phyloP scores from a whole-genome alignment of 2,329 filamentous ascomycete genomes.

The Amesomyces nigricolor region DNA sequence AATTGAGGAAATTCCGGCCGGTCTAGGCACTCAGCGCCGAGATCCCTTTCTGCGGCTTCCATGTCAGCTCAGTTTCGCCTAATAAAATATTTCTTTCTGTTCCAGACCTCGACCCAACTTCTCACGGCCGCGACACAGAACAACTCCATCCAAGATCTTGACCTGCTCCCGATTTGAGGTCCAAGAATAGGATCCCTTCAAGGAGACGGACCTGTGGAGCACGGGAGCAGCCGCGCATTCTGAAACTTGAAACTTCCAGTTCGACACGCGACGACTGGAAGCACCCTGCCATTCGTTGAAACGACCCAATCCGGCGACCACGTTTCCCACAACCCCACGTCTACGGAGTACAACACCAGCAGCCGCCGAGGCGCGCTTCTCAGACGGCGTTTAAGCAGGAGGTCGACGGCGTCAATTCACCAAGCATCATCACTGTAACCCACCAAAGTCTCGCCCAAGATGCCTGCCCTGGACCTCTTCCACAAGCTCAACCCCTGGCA shows the following conservation, averaged over 20 bases:
- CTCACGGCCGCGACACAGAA: not conserved
- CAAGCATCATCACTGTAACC: not conserved
- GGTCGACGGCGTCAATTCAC: not conserved
- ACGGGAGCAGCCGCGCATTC: conserved; percentile 7
- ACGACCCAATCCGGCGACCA: conserved; percentile 13
- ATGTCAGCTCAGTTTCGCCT: not conserved
- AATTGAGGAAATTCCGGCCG: conserved; percentile 1
- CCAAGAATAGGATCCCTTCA: conserved; percentile 5
- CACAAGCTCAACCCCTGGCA: conserved; percentile 24
- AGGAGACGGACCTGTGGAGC: not conserved
- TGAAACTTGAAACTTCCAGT: not conserved
- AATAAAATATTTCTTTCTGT: not conserved
- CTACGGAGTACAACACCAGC: conserved; percentile 5
- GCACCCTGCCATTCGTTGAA: conserved; percentile 12
- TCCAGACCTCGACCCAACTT: not conserved
- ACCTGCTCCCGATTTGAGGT: not conserved
- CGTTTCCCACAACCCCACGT: not conserved
- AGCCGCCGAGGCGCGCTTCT: conserved; percentile 14
- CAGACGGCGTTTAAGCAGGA: conserved; percentile 16
- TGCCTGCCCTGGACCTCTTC: conserved; percentile 23
- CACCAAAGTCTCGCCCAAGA: conserved; percentile 5
- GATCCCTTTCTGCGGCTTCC: too few species aligned
- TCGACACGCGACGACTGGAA: not conserved
- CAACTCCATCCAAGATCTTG: not conserved
- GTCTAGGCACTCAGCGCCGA: not conserved